Evolutionary conservation across 352 stramenopile genomes (phyloP), one percentile per base, ranked within the genome.

Genomic region (Globisporangium rhizosaccharum): DNA sequence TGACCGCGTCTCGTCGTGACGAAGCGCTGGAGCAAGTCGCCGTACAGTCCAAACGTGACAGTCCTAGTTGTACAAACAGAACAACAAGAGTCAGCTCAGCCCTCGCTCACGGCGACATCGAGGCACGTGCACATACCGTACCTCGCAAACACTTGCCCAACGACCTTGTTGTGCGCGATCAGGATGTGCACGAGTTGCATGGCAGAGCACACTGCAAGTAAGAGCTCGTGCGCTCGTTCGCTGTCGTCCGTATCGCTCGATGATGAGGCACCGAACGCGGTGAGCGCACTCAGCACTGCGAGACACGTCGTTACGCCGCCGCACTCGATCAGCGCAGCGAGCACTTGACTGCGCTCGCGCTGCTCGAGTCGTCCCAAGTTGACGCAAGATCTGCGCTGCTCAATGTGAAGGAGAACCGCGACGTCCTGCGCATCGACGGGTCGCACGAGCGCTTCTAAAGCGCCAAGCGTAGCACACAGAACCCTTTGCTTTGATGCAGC

Each of bases 241-340:
- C n/a, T 20, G 23, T 36, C 1, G 6, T 17, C 23, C 17, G 8
- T 36, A 3, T 54, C n/a, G 44, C 26, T 55, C 12, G 17, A 33
- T 17, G 12, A 15, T 14, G 33, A 39, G 7, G 33, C 33, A 12
- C 20, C 17, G 3, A 15, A 39, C 10, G 63, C 56, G 4, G 45
- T 17, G 14, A 84, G 57, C 1, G 65, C 60, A 55, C 62, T 75
- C n/a, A 82, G 56, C n/a, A 81, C 56, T 20, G 72, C 71, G 18
- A 87, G 59, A 42, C 72, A 69, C 8, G 74, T 74, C 51, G 66
- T 67, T 26, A 83, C 53, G 7, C 58, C 63, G 52, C 66, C 75
- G 53, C 77, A 80, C 56, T 82, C 75, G 36, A 79, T 36, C 39
- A 85, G 33, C 25, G 71, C 70, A 10, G 56, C 23, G 6, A 79